A percentile compares a stretch with the other conserved stretches of the same genome.
These are phyloP conservation scores for Hirsutella minnesotensis DNA, from an alignment of 2,329 filamentous ascomycete species.

Conservation along the genomic window DNA sequence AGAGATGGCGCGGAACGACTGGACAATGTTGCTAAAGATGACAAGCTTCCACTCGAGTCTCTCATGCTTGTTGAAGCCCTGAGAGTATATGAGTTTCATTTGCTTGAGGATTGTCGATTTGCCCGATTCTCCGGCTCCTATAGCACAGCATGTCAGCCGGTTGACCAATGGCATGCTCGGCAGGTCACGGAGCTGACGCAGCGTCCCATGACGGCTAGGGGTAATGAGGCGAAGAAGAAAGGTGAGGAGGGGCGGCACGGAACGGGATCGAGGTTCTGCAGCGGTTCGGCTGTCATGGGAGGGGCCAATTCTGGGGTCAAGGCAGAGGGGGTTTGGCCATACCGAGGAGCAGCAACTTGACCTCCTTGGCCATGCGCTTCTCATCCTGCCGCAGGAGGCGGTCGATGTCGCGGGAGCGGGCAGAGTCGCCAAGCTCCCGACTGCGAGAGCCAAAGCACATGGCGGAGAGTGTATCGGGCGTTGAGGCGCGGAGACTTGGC, in stretches of 20 bases:
- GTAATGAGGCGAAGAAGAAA: background rate
- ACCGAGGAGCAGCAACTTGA: slow-evolving; percentile 92
- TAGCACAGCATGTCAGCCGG: background rate
- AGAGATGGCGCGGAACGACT: slow-evolving; percentile 81
- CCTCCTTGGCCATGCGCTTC: slow-evolving; percentile 73
- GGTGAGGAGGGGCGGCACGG: background rate
- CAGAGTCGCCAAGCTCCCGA: slow-evolving; percentile 33
- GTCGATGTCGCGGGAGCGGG: slow-evolving; percentile 68
- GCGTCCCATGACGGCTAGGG: background rate
- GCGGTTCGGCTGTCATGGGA: background rate
- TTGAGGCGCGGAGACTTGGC: background rate
- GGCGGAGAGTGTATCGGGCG: background rate
- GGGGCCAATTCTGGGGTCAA: background rate
- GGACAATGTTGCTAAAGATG: slow-evolving; percentile 88
- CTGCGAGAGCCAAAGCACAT: slow-evolving; percentile 56
- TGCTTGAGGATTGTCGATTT: slow-evolving; percentile 15
- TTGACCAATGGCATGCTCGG: background rate
- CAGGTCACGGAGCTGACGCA: background rate
- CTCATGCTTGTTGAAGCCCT: slow-evolving; percentile 82
- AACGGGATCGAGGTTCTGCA: background rate
- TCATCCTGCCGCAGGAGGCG: slow-evolving; percentile 76
- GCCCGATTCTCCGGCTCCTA: slow-evolving; percentile 4
- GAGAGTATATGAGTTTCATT: slow-evolving; percentile 89
- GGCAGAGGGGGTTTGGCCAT: background rate
- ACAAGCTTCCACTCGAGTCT: slow-evolving; percentile 90